Base-by-base conservation (phyloP, 495 filamentous ascomycete genomes). In the Astrocystis sublimbata region DNA sequence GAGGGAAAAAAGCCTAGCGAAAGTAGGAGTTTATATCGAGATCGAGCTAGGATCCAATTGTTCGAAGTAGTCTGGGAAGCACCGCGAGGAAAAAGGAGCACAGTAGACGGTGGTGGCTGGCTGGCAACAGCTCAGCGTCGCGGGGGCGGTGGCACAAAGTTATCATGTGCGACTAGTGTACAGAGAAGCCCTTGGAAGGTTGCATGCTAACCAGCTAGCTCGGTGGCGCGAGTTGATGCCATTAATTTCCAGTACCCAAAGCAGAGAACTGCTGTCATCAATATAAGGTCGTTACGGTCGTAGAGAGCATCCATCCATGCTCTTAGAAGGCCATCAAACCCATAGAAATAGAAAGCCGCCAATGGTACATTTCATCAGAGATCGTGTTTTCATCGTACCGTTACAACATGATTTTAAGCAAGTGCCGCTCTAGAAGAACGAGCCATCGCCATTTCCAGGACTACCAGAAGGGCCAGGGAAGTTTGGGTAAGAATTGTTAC, bases 371-470 rank as follows among this genome's bases (percentile, higher is more conserved):
- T 7, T 63, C 61, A 58, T 72, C 61, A 50, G 54, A 70, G 47
- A 62, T 70, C 68, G 50, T 70, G 41, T 67, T n/a, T n/a, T n/a
- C n/a, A 63, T 70, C 68, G 66, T 76, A 73, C 66, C 72, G 55
- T 75, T 69, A 69, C 68, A 71, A 63, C 36, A 56, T 68, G 52
- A 36, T 68, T 49, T 52, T 36, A 31, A 59, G 46, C 51, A 64
- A 53, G 50, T 23, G 10, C 13, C 24, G 31, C 59, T 61, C 58
- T 71, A 73, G 62, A 73, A 70, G 61, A 73, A 73, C 58, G 66
- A 53, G 9, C 59, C 67, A 21, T 68, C 67, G 26, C 62, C 60
- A 38, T 66, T 49, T 41, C 65, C 64, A n/a, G 57, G 62, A 50
- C 60, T 61, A 15, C 58, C 52, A 31, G 65, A 65, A 19, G 63